Evolutionary conservation across 2,329 filamentous ascomycete species (phyloP).

Genomic region (Xenoacremonium recifei): DNA sequence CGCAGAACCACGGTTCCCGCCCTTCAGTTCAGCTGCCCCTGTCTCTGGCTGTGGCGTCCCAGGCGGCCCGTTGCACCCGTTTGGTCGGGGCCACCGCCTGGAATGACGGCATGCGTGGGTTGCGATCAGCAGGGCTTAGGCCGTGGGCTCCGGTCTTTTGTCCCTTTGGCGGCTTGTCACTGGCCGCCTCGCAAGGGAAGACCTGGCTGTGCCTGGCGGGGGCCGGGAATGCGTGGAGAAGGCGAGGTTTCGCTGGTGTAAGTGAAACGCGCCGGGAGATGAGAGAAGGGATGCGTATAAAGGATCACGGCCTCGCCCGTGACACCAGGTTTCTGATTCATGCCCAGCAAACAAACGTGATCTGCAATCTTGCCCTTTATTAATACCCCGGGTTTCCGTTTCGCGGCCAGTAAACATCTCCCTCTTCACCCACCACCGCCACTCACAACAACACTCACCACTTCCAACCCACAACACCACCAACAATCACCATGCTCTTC

Average conservation of each 20-base stretch:
- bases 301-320: too few relatives aligned
- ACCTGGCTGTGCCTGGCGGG: background rate
- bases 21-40: background rate
- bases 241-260: background rate
- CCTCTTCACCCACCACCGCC: slow-evolving; percentile 1
- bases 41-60: background rate
- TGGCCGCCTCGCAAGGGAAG: background rate
- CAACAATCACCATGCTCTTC: slow-evolving; percentile 20
- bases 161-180: too few relatives aligned
- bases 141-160: too few relatives aligned
- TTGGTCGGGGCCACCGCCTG: too few relatives aligned
- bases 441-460: background rate
- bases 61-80: background rate
- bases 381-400: background rate
- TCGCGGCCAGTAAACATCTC: background rate
- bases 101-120: background rate
- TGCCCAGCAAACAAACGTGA: too few relatives aligned
- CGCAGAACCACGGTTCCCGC: too few relatives aligned
- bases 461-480: background rate
- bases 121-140: background rate
- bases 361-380: background rate
- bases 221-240: background rate
- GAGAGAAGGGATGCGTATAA: too few relatives aligned
- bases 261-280: background rate
- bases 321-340: too few relatives aligned